Evolutionary conservation across 768 basidiomycete genomes (phyloP).

Genomic region (Hericium alpestre): DNA sequence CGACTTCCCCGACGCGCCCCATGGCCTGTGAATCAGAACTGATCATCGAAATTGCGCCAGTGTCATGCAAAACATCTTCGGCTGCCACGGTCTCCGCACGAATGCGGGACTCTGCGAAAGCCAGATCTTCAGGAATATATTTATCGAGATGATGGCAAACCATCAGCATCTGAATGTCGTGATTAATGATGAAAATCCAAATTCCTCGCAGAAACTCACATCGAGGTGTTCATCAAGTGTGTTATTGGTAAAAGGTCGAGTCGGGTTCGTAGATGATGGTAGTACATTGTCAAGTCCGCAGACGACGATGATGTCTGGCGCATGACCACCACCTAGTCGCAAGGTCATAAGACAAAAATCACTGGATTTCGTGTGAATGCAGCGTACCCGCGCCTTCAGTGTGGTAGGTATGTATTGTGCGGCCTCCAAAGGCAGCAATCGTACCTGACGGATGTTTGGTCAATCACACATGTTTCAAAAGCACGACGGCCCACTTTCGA

Average conservation of each 20-base stretch:
- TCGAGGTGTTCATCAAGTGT: slow-evolving; percentile 96
- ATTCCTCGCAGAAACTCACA: slow-evolving; percentile 34
- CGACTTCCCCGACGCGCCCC: slow-evolving; percentile 94
- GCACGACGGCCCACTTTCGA: slow-evolving; percentile 57
- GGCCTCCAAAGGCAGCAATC: slow-evolving; percentile 76
- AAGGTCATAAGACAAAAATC: not conserved
- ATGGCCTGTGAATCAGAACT: slow-evolving; percentile 96
- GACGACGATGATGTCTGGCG: slow-evolving; percentile 97
- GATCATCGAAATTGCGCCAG: slow-evolving; percentile 93
- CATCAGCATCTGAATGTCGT: slow-evolving; percentile 79
- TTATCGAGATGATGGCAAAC: slow-evolving; percentile 97
- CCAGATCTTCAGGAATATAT: slow-evolving; percentile 84
- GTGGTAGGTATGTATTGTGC: slow-evolving; percentile 96
- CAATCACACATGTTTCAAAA: not conserved
- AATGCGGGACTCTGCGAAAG: slow-evolving; percentile 95
- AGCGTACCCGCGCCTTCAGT: slow-evolving; percentile 80
- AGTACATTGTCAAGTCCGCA: slow-evolving; percentile 83
- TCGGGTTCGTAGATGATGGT: slow-evolving; percentile 95
- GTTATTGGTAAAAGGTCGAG: slow-evolving; percentile 81
- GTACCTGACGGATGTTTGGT: slow-evolving; percentile 45
- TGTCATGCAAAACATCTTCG: slow-evolving; percentile 90
- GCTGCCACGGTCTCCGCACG: slow-evolving; percentile 95
- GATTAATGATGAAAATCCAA: not conserved
- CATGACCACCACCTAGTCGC: slow-evolving; percentile 75
- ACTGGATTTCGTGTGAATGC: too few relatives aligned